Evolutionary conservation across 2,329 filamentous ascomycete genomes (phyloP), one percentile per base, ranked within the genome.

Genomic region (Trichophyton schoenleinii): DNA sequence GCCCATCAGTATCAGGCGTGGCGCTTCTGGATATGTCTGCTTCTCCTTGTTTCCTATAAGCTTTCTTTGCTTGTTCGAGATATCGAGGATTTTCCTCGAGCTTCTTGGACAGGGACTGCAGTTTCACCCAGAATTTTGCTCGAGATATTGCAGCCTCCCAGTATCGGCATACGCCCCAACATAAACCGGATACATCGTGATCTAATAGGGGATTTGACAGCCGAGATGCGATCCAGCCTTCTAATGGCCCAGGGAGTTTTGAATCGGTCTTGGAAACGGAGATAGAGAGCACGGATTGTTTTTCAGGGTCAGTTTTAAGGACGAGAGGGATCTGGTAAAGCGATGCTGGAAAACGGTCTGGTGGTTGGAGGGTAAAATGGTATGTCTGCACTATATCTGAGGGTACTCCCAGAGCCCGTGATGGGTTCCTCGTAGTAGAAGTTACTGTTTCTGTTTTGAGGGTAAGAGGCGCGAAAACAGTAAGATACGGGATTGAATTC

Each of bases 401-500:
- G 7, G 66, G 62, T 7, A 68, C 63, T 8, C 67, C 58, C 8
- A 49, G 25, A 4, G 25, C 5, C 46, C 67, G 38, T 22, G 57
- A 62, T 8, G 60, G 58, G 34, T 15, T 53, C 7, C 49, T 28
- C 46, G 46, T 28, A n/a, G 57, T 57, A 60, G 38, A 52, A 5
- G 57, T 61, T 13, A 62, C 68, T 28, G 70, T 73, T 36, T 70
- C 67, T 13, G 70, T 62, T 4, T 64, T 68, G 62, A 88, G 84
- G 0, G 77, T 77, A 13, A 94, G 79, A 0, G 87, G 83, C 0
- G 83, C 87, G 67, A 94, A 90, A 7, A 87, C 78, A 53, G 87
- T 82, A 0, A 91, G 78, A 65, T 87, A 90, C 0, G 86, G 83
- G 1, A 87, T 73, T 58, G 87, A 83, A 63, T 91, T 83, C 0